A percentile compares a stretch with the other conserved stretches of the same genome.
Evolutionary conservation across 148 eudicot species (phyloP).

Genomic region (Euryodendron excelsum): DNA sequence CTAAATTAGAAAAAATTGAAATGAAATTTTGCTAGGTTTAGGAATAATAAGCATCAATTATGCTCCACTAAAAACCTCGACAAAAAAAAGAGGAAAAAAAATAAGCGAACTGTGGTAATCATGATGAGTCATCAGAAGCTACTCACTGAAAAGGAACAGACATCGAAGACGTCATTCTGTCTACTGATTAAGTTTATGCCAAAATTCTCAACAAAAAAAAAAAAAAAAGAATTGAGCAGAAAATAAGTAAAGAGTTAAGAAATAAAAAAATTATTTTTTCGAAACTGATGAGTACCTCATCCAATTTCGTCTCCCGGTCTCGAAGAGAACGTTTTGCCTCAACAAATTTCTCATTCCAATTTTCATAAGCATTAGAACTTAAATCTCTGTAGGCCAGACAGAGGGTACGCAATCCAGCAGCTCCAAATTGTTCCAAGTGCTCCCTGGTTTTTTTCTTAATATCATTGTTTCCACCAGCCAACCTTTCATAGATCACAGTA

Average conservation of each 20-base stretch:
- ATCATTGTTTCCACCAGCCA: constrained; percentile 60
- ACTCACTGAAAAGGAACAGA: too few species aligned
- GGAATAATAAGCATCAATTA: too few species aligned
- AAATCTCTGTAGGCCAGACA: constrained; percentile 86
- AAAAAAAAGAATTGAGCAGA: too few species aligned
- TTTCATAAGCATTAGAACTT: constrained; percentile 56
- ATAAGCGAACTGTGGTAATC: too few species aligned
- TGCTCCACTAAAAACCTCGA: too few species aligned
- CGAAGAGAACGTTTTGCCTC: constrained; percentile 90
- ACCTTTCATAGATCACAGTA: constrained; percentile 88
- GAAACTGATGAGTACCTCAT: constrained; percentile 50
- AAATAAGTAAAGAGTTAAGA: not conserved
- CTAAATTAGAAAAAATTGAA: too few species aligned
- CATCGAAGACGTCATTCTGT: too few species aligned
- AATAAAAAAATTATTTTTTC: not conserved
- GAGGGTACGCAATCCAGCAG: constrained; percentile 89
- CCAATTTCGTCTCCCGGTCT: constrained; percentile 91
- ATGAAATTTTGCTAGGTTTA: too few species aligned
- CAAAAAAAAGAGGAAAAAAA: too few species aligned
- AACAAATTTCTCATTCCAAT: constrained; percentile 92
- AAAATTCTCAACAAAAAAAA: too few species aligned
- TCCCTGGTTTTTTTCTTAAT: constrained; percentile 63
- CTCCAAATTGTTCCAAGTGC: constrained; percentile 92
- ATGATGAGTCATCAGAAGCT: too few species aligned
- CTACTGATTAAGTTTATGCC: too few species aligned